phyloP scores from a whole-genome alignment of 108 stramenopile species.

The Chaetoceros muelleri region DNA sequence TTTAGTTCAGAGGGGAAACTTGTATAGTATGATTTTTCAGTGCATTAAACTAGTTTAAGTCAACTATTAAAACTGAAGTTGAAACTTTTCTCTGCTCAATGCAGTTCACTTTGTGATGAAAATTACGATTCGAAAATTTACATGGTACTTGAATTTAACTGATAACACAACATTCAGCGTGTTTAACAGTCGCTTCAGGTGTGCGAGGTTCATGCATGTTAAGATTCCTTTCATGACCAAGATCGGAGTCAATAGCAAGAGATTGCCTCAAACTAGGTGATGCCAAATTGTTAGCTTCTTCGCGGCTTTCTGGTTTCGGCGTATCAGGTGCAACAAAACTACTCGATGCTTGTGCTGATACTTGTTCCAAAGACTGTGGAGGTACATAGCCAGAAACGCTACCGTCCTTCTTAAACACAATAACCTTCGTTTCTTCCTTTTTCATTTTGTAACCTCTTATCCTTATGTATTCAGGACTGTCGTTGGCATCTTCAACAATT shows the following conservation, averaged over 20 bases:
- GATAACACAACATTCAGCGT: neutral
- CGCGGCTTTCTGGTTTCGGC: neutral
- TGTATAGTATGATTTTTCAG: too few species aligned
- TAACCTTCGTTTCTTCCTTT: slow-evolving; percentile 27
- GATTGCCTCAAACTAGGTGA: neutral
- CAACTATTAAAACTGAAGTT: too few species aligned
- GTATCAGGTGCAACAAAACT: neutral
- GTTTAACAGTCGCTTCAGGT: neutral
- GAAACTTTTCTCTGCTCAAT: too few species aligned
- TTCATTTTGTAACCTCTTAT: slow-evolving; percentile 68
- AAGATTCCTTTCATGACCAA: neutral
- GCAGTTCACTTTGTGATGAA: too few species aligned
- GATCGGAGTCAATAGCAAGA: neutral
- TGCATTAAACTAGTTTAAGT: too few species aligned
- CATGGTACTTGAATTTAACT: neutral
- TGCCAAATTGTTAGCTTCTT: neutral
- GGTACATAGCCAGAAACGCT: slow-evolving; percentile 8
- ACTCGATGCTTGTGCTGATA: neutral
- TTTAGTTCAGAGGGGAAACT: too few species aligned
- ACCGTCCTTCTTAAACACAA: slow-evolving; percentile 37
- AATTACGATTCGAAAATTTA: too few species aligned
- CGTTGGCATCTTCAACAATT: slow-evolving; percentile 16
- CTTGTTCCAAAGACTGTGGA: neutral
- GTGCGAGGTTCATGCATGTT: neutral
- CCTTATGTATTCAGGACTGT: slow-evolving; percentile 38